Base-by-base conservation (phyloP, 345 rosid species). In the Toxicodendron radicans region DNA sequence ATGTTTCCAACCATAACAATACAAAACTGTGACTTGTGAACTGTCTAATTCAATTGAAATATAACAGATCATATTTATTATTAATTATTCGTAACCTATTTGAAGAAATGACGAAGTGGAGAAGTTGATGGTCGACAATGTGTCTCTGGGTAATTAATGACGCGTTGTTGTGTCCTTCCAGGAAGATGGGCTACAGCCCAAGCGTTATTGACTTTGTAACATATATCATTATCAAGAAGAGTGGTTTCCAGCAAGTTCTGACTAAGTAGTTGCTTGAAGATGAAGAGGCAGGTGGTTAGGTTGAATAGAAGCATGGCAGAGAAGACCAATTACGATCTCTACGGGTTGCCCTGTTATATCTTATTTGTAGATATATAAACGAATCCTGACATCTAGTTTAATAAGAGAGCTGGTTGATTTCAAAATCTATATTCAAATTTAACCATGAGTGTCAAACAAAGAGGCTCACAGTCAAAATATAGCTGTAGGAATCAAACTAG, bases 291-390 rank as follows among this genome's bases (percentile, higher is more conserved):
- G 66, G 52, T 20, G 51, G 72, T 56, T 24, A 45, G 73, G 68
- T 58, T 72, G 68, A 72, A 51, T 52, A 60, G 61, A 63, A 58
- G 58, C 75, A 48, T 16, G 65, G 48, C 71, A 58, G 64, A n/a
- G 16, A 38, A 46, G 43, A 59, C 72, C 57, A 56, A 65, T 5
- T 8, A 38, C 58, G 32, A 56, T 56, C 45, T 33, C 49, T 14
- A 23, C 21, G 62, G 64, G 35, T 56, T 63, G 1, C 3, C n/a
- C 64, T 24, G 16, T 23, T 58, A 3, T 35, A 8, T 11, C 20
- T 53, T 52, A 32, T 2, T 46, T 45, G 38, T 3, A 27, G 30
- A 27, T 11, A n/a, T 9, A 23, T 32, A 58, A n/a, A n/a, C 23
- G 33, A 13, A 27, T 58, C 63, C 20, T 27, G 35, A 27, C 38